Conservation (phyloP, 352 stramenopile genomes). For the Pythium catenulatum region DNA sequence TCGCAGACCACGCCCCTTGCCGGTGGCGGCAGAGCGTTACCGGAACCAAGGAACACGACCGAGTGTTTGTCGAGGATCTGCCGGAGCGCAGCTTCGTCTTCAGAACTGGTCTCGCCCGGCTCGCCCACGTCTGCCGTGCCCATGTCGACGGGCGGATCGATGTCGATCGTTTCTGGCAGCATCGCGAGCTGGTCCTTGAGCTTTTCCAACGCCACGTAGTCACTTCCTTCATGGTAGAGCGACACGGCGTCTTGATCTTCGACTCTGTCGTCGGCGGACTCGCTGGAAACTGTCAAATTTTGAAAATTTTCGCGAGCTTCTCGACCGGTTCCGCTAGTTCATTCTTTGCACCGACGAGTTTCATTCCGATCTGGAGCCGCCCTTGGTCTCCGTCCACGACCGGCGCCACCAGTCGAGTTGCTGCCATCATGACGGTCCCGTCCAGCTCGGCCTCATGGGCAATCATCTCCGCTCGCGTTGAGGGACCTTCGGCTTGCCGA, state of each 20-base stretch:
- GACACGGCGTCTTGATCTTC: background rate
- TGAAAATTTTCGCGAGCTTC: too few relatives aligned
- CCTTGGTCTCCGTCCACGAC: too few relatives aligned
- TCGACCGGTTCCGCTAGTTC: too few relatives aligned
- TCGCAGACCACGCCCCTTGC: slow-evolving; percentile 32
- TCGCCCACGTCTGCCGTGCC: slow-evolving; percentile 37
- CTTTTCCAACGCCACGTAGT: background rate
- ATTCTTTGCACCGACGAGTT: too few relatives aligned
- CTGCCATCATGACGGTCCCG: too few relatives aligned
- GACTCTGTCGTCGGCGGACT: too few relatives aligned
- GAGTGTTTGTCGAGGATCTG: background rate
- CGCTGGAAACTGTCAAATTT: too few relatives aligned
- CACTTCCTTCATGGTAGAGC: slow-evolving; percentile 21
- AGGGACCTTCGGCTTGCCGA: too few relatives aligned
- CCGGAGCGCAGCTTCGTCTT: background rate
- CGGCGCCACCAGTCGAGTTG: too few relatives aligned
- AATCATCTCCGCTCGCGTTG: too few relatives aligned
- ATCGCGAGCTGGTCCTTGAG: slow-evolving; percentile 16
- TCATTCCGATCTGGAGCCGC: too few relatives aligned
- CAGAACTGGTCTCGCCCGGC: background rate
- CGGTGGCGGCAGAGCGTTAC: slow-evolving; percentile 37
- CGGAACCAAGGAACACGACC: slow-evolving; percentile 16
- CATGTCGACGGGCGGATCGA: background rate
- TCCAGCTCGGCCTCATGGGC: too few relatives aligned
- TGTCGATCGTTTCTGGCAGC: slow-evolving; percentile 21